A percentile compares a stretch with the other conserved stretches of the same genome.
phyloP scores from a whole-genome alignment of 2,329 filamentous ascomycete species.

The Trichoderma sp. region DNA sequence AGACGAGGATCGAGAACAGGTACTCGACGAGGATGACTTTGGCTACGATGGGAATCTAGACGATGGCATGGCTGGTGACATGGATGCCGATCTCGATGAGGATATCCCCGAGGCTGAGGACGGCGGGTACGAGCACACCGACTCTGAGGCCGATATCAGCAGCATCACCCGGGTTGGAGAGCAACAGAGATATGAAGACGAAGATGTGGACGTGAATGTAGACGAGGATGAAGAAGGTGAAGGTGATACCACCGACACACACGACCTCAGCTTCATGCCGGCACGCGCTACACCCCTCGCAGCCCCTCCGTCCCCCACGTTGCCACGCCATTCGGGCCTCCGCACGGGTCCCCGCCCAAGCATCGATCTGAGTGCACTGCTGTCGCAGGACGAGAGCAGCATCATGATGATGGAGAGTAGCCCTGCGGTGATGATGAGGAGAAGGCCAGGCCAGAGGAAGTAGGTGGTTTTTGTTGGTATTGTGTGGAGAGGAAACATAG shows the following conservation, averaged over 20 bases:
- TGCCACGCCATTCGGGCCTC: slow-evolving; percentile 33
- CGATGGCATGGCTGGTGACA: slow-evolving; percentile 42
- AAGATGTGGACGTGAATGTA: slow-evolving; percentile 7
- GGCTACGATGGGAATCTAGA: slow-evolving; percentile 34
- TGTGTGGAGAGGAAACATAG: not conserved
- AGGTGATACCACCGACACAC: slow-evolving; percentile 26
- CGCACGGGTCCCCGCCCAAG: slow-evolving; percentile 43
- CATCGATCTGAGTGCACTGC: slow-evolving; percentile 57
- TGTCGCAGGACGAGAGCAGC: slow-evolving; percentile 60
- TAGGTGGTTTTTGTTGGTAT: not conserved
- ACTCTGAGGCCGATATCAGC: slow-evolving; percentile 66
- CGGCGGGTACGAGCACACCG: slow-evolving; percentile 74
- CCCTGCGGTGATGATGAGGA: slow-evolving; percentile 43
- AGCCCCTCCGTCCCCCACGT: slow-evolving; percentile 42
- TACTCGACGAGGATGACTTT: slow-evolving; percentile 66
- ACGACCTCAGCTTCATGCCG: slow-evolving; percentile 43
- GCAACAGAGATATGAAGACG: slow-evolving; percentile 37
- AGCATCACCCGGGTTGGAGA: slow-evolving; percentile 44
- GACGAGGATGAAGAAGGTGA: slow-evolving; percentile 30
- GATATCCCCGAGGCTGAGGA: slow-evolving; percentile 67
- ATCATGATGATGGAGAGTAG: slow-evolving; percentile 53
- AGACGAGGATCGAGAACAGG: slow-evolving; percentile 57
- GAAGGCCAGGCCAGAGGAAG: slow-evolving; percentile 9
- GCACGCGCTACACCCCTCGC: slow-evolving; percentile 35
- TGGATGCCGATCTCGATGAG: slow-evolving; percentile 71